These are phyloP conservation scores for Cynanchum wilfordii DNA, from an alignment of 257 asterid genomes.

Conservation along the genomic window DNA sequence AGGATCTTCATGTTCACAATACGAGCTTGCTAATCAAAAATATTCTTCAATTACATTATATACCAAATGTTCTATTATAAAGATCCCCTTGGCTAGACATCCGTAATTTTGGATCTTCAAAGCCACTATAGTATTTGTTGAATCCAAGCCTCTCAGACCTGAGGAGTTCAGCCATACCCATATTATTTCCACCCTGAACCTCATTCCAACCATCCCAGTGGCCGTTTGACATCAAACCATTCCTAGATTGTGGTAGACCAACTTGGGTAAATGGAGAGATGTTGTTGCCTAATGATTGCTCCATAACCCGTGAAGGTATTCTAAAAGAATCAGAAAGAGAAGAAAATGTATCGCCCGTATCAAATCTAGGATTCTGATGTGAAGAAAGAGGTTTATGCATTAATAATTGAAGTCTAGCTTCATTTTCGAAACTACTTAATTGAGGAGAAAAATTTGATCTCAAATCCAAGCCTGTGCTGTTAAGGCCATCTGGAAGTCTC, in stretches of 20 bases:
- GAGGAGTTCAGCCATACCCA: slow-evolving; percentile 67
- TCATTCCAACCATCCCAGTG: slow-evolving; percentile 88
- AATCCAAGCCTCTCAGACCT: slow-evolving; percentile 62
- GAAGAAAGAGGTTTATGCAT: slow-evolving; percentile 62
- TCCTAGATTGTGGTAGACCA: slow-evolving; percentile 54
- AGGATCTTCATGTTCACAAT: slow-evolving; percentile 1
- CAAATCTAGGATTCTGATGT: slow-evolving; percentile 65
- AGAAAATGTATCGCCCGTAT: slow-evolving; percentile 43
- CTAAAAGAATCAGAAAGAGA: slow-evolving; percentile 52
- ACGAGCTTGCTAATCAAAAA: slow-evolving; percentile 6
- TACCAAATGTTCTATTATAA: slow-evolving; percentile 70
- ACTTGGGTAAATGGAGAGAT: slow-evolving; percentile 57
- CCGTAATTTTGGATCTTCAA: slow-evolving; percentile 68
- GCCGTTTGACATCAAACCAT: slow-evolving; percentile 58
- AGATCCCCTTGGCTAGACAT: slow-evolving; percentile 66
- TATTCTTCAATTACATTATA: slow-evolving; percentile 32
- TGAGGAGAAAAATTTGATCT: slow-evolving; percentile 61
- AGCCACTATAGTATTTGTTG: slow-evolving; percentile 51
- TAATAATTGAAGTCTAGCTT: slow-evolving; percentile 57
- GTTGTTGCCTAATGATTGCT: slow-evolving; percentile 54
- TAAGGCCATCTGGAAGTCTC: slow-evolving; percentile 55
- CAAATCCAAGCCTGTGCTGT: slow-evolving; percentile 47
- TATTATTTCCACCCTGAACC: slow-evolving; percentile 50
- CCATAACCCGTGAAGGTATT: slow-evolving; percentile 59
- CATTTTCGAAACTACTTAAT: slow-evolving; percentile 49